These are phyloP conservation scores for Phymatotrichopsis omnivora DNA, from an alignment of 2,329 filamentous ascomycete species.

Conservation along the genomic window DNA sequence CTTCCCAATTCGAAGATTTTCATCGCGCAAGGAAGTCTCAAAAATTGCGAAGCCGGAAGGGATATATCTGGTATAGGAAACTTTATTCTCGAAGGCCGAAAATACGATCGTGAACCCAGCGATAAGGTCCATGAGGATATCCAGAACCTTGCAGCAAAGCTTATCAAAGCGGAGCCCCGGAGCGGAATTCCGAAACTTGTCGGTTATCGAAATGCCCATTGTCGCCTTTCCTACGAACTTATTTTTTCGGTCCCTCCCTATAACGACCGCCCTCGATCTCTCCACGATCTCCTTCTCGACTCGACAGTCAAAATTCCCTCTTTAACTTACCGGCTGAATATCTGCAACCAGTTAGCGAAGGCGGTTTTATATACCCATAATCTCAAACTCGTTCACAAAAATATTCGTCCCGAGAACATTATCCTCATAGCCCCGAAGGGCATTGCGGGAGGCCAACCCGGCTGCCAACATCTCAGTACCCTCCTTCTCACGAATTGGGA, in stretches of 20 bases:
- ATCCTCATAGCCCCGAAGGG: neutral
- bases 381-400: neutral
- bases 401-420: neutral
- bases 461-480: neutral
- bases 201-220: slow-evolving; percentile 6
- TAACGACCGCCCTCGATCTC: neutral
- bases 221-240: slow-evolving; percentile 2
- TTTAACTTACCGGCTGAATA: neutral
- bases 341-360: neutral
- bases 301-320: neutral
- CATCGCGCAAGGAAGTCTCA: slow-evolving; percentile 1
- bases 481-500: neutral
- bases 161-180: slow-evolving; percentile 2
- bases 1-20: slow-evolving; percentile 2
- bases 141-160: slow-evolving; percentile 1
- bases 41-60: slow-evolving; percentile 1
- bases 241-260: slow-evolving; percentile 1
- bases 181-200: slow-evolving; percentile 6
- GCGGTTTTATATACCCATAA: neutral
- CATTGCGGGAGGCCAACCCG: too few relatives aligned
- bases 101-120: slow-evolving; percentile 3
- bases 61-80: slow-evolving; percentile 1
- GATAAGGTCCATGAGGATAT: neutral
- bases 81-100: slow-evolving; percentile 3
- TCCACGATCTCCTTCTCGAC: neutral